Conservation (phyloP, 805 yeast genomes). For the Kazachstania psychrophila region DNA sequence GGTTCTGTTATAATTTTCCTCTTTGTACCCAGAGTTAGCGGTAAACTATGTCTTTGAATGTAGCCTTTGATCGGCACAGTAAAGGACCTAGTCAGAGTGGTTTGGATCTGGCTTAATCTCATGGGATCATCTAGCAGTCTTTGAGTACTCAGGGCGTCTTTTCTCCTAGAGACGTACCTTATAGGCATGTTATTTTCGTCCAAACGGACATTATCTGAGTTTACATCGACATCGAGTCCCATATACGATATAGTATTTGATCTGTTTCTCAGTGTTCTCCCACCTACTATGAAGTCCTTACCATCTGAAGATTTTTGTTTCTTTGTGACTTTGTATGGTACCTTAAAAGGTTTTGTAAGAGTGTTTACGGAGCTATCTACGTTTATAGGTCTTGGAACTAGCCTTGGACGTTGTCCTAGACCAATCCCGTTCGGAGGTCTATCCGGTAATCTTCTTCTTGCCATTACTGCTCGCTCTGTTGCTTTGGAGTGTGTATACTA, state of each 20-base stretch:
- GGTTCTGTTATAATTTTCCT: conserved; percentile 66
- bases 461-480: no score
- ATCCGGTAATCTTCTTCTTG: conserved; percentile 33
- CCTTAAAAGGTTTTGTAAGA: conserved; percentile 58
- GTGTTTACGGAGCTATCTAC: conserved; percentile 43
- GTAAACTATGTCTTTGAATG: conserved; percentile 37
- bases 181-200: conserved; percentile 17
- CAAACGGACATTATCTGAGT: conserved; percentile 12
- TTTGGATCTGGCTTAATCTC: conserved; percentile 31
- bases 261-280: conserved; percentile 20
- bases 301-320: neutral
- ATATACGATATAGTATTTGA: conserved; percentile 34
- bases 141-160: conserved; percentile 54
- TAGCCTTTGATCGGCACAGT: conserved; percentile 48
- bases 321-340: conserved; percentile 41
- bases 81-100: conserved; percentile 41
- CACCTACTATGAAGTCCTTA: neutral
- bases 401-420: conserved; percentile 61
- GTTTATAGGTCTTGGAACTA: conserved; percentile 44
- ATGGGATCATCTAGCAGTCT: conserved; percentile 36
- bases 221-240: conserved; percentile 26
- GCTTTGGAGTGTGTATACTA: no score
- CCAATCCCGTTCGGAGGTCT: conserved; percentile 45
- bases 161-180: neutral
- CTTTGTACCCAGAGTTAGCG: conserved; percentile 80